phyloP scores from a whole-genome alignment of 305 asterid species.

The Solanum aculeatissimum region DNA sequence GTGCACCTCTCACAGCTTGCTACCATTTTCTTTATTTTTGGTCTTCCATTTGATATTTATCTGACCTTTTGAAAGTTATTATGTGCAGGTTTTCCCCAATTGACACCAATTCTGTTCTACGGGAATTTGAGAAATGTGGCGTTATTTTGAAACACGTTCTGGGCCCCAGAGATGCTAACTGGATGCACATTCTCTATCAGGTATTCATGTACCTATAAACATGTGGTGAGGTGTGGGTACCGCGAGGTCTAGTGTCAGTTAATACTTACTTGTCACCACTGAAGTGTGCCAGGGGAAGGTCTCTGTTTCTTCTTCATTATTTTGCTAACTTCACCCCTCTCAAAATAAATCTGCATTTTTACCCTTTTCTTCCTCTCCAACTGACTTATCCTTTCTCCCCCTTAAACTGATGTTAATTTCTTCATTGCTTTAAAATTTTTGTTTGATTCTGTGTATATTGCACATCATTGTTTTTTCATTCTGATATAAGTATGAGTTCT shows the following conservation, averaged over 20 bases:
- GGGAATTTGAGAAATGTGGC: constrained; percentile 94
- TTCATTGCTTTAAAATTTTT: not conserved
- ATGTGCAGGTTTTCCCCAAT: constrained; percentile 69
- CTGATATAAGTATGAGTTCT: not conserved
- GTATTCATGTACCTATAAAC: constrained; percentile 19
- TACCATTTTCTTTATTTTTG: not conserved
- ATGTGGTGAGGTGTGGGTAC: not conserved
- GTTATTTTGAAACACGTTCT: constrained; percentile 83
- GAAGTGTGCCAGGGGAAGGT: not conserved
- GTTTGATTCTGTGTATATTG: not conserved
- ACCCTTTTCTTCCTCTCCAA: not conserved
- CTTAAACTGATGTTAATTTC: not conserved
- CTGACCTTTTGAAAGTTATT: not conserved
- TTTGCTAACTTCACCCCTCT: not conserved
- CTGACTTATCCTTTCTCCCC: not conserved
- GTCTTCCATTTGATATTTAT: not conserved
- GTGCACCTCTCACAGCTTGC: not conserved
- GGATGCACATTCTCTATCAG: constrained; percentile 98
- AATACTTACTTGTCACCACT: not conserved
- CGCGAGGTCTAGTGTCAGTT: not conserved
- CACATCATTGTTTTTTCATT: not conserved
- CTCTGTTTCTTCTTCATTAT: not conserved
- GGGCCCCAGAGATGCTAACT: constrained; percentile 92
- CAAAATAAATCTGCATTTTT: not conserved
- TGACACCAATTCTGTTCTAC: constrained; percentile 78